Base-by-base conservation (phyloP, 1,284 basidiomycete species). In the Boletus sp. region DNA sequence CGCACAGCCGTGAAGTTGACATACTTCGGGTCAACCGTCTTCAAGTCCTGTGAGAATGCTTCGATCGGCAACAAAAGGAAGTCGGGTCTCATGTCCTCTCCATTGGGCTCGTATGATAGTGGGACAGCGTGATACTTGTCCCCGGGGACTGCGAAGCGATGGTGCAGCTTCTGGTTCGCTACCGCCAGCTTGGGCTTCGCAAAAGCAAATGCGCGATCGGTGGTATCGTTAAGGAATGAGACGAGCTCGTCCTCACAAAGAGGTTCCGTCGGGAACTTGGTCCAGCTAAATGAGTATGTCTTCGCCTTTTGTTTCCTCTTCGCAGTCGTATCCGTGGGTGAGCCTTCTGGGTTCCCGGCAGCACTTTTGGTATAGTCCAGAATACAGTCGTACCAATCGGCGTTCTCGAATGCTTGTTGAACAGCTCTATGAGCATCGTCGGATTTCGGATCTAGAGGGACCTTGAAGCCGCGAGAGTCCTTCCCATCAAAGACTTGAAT, bases 401-500 rank as follows among this genome's bases (percentile, higher is more conserved):
- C 23, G 17, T 44, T 10, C 43, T 44, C 23, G 43, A 44, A 44
- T 13, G 43, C 43, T 14, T 44, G n/a, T 44, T 44, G 43, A 44
- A 44, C n/a, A 23, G 43, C 23, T 23, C n/a, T 25, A 4, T 44
- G 43, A n/a, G 43, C 43, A 44, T n/a, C 43, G 43, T 23, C 43
- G 23, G 43, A 44, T 44, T 44, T 6, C n/a, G 23, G 9, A 23
- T 44, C 8, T 44, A 44, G 23, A 23, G 43, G 43, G 43, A 23
- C 21, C 43, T 44, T 44, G 43, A 14, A 14, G 11, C 25, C 21
- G 19, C 1, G 7, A 38, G 37, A 3, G 3, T 1, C 2, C 1
- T 33, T 1, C 19, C 14, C 38, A 21, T 56, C 52, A 40, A 58
- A 46, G 3, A 65, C 56, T 21, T 54, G 21, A 6, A 65, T 10